These are phyloP conservation scores for Ustilago xerochloae DNA, from an alignment of 1,284 basidiomycete genomes.

Conservation along the genomic window DNA sequence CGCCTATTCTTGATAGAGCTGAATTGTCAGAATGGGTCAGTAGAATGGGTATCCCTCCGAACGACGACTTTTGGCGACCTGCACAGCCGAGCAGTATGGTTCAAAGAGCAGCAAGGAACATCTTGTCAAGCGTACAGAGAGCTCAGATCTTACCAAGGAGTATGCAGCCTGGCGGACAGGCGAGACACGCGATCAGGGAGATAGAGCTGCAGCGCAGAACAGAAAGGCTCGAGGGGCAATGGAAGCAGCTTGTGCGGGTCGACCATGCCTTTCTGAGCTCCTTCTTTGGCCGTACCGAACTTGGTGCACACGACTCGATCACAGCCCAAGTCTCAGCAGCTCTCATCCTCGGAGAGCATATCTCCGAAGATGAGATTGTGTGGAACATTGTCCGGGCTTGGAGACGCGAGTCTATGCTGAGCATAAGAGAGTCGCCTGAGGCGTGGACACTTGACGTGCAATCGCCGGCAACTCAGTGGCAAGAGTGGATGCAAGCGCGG, in stretches of 20 bases:
- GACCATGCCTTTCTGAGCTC: constrained; percentile 27
- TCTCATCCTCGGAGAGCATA: not conserved
- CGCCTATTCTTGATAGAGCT: constrained; percentile 27
- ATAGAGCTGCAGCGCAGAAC: constrained; percentile 8
- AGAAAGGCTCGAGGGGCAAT: constrained; percentile 6
- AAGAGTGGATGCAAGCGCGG: constrained; percentile 3
- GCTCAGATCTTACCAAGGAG: constrained; percentile 28
- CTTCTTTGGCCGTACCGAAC: constrained; percentile 10
- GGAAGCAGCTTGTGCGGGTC: constrained; percentile 7
- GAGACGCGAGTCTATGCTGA: constrained; percentile 16
- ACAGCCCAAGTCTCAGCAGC: not conserved
- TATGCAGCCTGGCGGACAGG: constrained; percentile 5
- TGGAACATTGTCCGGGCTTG: constrained; percentile 20
- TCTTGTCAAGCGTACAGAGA: constrained; percentile 29
- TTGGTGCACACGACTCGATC: constrained; percentile 1
- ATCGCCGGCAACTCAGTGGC: not conserved
- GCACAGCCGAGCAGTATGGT: constrained; percentile 20
- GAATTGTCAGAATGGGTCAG: constrained; percentile 19
- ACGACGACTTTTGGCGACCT: constrained; percentile 30
- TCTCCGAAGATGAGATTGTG: constrained; percentile 19
- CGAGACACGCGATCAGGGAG: constrained; percentile 7
- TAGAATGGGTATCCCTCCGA: constrained; percentile 16
- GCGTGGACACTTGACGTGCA: not conserved
- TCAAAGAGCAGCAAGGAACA: constrained; percentile 36
- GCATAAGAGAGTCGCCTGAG: not conserved